Percentiles rank a stretch among this genome's conserved stretches.
Conservation (phyloP, 768 basidiomycete genomes). For the Zangia roseola region DNA sequence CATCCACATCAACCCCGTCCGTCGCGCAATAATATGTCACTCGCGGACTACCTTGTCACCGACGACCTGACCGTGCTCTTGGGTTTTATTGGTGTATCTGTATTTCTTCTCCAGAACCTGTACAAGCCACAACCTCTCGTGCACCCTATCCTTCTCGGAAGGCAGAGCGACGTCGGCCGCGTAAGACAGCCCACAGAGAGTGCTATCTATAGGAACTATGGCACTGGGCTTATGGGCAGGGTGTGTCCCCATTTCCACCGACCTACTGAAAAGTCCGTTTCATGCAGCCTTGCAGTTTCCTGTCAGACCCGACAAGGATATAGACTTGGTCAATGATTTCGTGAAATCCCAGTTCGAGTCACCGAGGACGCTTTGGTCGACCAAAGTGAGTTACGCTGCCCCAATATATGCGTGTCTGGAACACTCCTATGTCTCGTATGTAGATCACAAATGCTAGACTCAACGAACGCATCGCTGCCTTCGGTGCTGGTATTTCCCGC, state of each 20-base stretch:
- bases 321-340: conserved; percentile 63
- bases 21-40: conserved; percentile 31
- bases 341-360: conserved; percentile 64
- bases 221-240: conserved; percentile 78
- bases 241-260: conserved; percentile 41
- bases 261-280: neutral
- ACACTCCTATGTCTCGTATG: neutral
- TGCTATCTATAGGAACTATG: conserved; percentile 88
- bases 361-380: conserved; percentile 76
- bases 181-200: conserved; percentile 82
- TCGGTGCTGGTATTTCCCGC: conserved; percentile 71
- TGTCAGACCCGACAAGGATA: conserved; percentile 66
- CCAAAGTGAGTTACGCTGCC: conserved; percentile 47
- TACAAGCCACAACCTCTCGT: conserved; percentile 84
- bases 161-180: conserved; percentile 86
- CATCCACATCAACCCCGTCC: neutral
- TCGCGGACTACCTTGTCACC: conserved; percentile 63
- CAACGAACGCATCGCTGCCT: conserved; percentile 64
- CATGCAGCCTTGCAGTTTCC: conserved; percentile 55
- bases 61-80: conserved; percentile 80
- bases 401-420: neutral
- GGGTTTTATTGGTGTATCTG: conserved; percentile 69
- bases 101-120: conserved; percentile 74
- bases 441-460: conserved; percentile 76
- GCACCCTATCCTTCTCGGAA: conserved; percentile 89